These are phyloP conservation scores for Vachellia collinsii DNA, from an alignment of 306 rosid genomes.

Conservation along the genomic window DNA sequence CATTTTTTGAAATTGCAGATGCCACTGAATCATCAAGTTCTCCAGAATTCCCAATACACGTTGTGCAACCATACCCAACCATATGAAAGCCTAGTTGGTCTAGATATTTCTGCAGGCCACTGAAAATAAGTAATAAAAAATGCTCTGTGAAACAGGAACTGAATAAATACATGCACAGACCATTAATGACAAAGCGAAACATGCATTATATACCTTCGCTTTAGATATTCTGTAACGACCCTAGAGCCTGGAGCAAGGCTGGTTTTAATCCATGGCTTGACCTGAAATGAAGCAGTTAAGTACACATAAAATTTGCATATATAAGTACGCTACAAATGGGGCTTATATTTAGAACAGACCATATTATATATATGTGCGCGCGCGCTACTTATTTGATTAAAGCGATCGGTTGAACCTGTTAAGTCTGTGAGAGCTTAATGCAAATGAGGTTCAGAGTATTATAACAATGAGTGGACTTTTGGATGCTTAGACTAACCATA, in stretches of 20 bases:
- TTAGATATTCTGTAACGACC: not conserved
- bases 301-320: not conserved
- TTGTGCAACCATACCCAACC: constrained; percentile 73
- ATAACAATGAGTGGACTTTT: not conserved
- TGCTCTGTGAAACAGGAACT: not conserved
- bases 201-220: not conserved
- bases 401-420: not conserved
- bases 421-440: not conserved
- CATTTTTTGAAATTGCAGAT: constrained; percentile 26
- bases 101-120: constrained; percentile 34
- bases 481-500: constrained; percentile 40
- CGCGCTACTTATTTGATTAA: not conserved
- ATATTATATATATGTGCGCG: too few species aligned
- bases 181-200: not conserved
- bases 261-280: not conserved
- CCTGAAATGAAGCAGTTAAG: not conserved
- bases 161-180: not conserved
- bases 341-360: too few species aligned
- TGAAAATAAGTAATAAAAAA: not conserved
- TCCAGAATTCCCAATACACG: constrained; percentile 75
- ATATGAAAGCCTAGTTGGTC: constrained; percentile 62
- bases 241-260: constrained; percentile 10
- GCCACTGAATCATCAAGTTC: constrained; percentile 51
- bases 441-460: not conserved
- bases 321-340: too few species aligned